A percentile compares a stretch with the other conserved stretches of the same genome.
These are phyloP conservation scores for Aurantiochytrium sp. DNA, from an alignment of 108 stramenopile species.

Conservation along the genomic window DNA sequence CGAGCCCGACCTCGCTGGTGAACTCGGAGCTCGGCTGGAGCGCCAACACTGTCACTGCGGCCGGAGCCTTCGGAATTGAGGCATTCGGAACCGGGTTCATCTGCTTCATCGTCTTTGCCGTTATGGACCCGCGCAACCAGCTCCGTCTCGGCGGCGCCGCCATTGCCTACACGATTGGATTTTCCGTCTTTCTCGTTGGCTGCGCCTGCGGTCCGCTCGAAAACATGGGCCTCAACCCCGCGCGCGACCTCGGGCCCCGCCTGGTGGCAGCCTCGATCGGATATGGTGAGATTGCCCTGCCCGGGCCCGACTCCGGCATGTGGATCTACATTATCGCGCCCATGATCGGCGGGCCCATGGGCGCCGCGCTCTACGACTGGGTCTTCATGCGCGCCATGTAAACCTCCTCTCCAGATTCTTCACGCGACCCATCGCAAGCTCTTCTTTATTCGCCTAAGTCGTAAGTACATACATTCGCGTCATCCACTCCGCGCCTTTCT, in stretches of 20 bases:
- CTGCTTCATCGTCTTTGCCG: conserved; percentile 55
- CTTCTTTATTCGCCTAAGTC: too few species aligned
- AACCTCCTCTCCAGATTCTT: too few species aligned
- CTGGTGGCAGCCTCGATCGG: conserved; percentile 57
- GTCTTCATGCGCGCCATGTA: too few species aligned
- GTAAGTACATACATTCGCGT: too few species aligned
- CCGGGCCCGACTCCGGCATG: neutral
- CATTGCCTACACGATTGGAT: conserved; percentile 56
- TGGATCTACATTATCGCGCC: neutral
- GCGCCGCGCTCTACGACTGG: too few species aligned
- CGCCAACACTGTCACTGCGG: neutral
- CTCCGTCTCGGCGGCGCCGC: conserved; percentile 29
- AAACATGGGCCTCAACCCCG: conserved; percentile 64
- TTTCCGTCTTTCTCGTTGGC: conserved; percentile 54
- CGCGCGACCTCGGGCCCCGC: conserved; percentile 64
- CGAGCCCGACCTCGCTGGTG: neutral
- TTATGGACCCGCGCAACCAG: conserved; percentile 54
- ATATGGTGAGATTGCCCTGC: conserved; percentile 38
- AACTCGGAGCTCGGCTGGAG: neutral
- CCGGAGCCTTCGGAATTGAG: conserved; percentile 52
- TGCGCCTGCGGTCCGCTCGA: conserved; percentile 55
- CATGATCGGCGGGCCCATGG: too few species aligned
- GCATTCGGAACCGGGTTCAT: conserved; percentile 53
- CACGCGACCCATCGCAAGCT: too few species aligned
- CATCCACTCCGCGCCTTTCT: too few species aligned